phyloP scores from a whole-genome alignment of 345 rosid genomes.

The Salix dunnii region DNA sequence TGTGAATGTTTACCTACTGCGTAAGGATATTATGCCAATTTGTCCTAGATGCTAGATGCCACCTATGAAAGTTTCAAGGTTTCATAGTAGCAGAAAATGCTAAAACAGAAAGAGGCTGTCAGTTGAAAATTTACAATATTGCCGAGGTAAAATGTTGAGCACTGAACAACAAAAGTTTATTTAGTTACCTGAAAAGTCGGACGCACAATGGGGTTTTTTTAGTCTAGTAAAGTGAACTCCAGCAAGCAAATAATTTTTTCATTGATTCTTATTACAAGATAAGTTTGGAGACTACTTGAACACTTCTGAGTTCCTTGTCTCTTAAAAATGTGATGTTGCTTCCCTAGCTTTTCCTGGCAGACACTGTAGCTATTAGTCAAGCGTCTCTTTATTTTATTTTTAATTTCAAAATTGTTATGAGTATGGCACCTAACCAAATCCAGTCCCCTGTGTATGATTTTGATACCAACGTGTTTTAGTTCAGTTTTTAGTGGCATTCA shows the following conservation, averaged over 20 bases:
- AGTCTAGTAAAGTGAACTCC: background rate
- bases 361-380: background rate
- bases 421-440: background rate
- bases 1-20: constrained; percentile 8
- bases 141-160: background rate
- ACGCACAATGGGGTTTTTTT: background rate
- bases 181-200: background rate
- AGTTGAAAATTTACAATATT: background rate
- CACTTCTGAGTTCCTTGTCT: background rate
- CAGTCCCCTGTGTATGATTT: background rate
- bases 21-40: background rate
- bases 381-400: background rate
- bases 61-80: background rate
- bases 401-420: background rate
- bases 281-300: background rate
- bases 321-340: background rate
- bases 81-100: background rate
- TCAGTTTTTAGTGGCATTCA: background rate
- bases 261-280: background rate
- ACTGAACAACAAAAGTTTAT: background rate
- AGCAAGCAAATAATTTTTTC: background rate
- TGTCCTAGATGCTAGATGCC: background rate
- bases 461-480: background rate
- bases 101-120: background rate
- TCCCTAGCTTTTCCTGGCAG: background rate